Evolutionary conservation across 768 basidiomycete species (phyloP).

Genomic region (Gymnopilus dilepis): DNA sequence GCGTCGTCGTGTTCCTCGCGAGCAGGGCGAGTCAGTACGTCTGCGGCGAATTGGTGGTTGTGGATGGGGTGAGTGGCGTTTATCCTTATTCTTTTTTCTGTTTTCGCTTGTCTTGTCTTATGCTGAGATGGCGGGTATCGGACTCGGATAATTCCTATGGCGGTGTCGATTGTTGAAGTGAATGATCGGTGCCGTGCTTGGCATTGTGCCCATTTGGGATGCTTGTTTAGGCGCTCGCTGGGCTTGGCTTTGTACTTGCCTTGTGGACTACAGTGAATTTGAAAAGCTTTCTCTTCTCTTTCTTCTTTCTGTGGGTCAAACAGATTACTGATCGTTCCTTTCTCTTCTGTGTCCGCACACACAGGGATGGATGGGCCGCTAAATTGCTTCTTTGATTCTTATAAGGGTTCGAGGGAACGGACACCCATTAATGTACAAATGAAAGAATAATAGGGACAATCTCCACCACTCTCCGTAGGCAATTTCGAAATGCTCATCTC

Average conservation of each 20-base stretch:
- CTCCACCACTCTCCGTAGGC: too few species aligned
- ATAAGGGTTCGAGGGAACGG: too few species aligned
- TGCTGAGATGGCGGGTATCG: too few species aligned
- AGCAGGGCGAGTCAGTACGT: conserved; percentile 73
- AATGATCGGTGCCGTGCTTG: not conserved
- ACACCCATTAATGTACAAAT: not conserved
- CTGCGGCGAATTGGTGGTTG: conserved; percentile 71
- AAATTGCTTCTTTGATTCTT: conserved; percentile 13
- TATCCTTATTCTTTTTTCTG: not conserved
- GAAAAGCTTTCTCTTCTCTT: not conserved
- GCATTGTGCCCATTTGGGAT: not conserved
- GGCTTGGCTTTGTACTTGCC: not conserved
- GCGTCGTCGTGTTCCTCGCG: conserved; percentile 72
- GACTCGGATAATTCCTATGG: not conserved
- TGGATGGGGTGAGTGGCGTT: conserved; percentile 63
- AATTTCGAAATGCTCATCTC: not conserved
- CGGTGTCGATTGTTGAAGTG: not conserved
- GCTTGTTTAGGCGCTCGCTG: not conserved
- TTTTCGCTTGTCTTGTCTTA: not conserved
- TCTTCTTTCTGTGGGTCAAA: not conserved
- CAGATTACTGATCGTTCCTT: conserved; percentile 13
- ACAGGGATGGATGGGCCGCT: conserved; percentile 71
- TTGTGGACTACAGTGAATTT: conserved; percentile 14
- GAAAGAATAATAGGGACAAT: not conserved
- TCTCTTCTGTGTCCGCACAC: conserved; percentile 7